A percentile compares a stretch with the other conserved stretches of the same genome.
Conservation (phyloP, 331 rosid species). For the Acacia concinna region DNA sequence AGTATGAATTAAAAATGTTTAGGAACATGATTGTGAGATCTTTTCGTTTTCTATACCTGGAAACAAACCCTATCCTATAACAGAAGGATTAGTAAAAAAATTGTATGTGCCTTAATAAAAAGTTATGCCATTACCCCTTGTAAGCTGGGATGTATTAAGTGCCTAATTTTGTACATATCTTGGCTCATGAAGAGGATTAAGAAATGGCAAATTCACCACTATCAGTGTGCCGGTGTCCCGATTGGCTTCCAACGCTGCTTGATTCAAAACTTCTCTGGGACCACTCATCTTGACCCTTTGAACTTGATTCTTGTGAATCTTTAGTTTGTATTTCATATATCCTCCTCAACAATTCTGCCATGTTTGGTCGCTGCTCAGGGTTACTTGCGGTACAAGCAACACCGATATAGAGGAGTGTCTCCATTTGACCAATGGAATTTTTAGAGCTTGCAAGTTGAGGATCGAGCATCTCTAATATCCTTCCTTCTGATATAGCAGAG, state of each 20-base stretch:
- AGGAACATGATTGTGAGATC: not conserved
- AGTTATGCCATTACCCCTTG: not conserved
- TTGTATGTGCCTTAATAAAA: not conserved
- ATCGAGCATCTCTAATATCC: not conserved
- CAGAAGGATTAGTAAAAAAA: not conserved
- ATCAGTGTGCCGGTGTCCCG: not conserved
- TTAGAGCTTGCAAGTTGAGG: conserved; percentile 2
- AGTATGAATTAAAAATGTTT: not conserved
- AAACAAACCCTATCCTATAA: conserved; percentile 1
- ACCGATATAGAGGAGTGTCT: not conserved
- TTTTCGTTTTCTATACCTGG: not conserved
- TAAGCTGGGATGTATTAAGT: not conserved
- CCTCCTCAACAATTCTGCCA: not conserved
- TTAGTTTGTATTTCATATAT: not conserved
- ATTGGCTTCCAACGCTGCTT: not conserved
- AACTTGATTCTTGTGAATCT: not conserved
- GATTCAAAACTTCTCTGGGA: not conserved
- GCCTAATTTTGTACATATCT: not conserved
- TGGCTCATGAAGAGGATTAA: not conserved
- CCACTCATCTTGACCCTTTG: not conserved
- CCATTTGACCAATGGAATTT: not conserved
- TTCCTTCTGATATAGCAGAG: conserved; percentile 2
- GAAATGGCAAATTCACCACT: not conserved
- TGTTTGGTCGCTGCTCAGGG: not conserved
- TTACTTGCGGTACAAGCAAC: conserved; percentile 1